Evolutionary conservation across 2,329 filamentous ascomycete species (phyloP), one percentile per base, ranked within the genome.

Genomic region (Delphinella strobiligena): DNA sequence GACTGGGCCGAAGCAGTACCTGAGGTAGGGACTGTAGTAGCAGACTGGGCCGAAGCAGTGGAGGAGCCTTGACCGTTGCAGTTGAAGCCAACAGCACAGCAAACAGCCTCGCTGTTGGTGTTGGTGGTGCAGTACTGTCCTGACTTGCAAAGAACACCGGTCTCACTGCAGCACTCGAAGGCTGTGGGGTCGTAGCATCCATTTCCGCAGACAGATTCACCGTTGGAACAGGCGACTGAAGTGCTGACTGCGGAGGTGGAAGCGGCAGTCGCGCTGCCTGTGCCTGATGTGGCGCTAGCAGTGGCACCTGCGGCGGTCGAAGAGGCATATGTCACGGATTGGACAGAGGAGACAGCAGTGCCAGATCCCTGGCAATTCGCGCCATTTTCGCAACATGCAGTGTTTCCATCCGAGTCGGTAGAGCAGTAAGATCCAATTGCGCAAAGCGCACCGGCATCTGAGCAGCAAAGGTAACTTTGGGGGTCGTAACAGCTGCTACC

Each of bases 41-140:
- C 39, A 27, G 39, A 41, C 11, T 11, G 10, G 29, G 19, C 34
- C 3, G 11, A 9, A 15, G 39, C 19, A 9, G 39, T 41, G 9
- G 39, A 41, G 19, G 39, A 17, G 11, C 39, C 39, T 16, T 41
- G 39, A 18, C 39, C 39, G 16, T 41, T 34, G 19, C 39, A 41
- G 39, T 41, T 41, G 29, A 19, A 14, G 15, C 39, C 39, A 12
- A 11, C 34, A 27, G 39, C 22, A 10, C 39, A 41, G 34, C 39
- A 41, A 15, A 14, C 12, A 7, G 22, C 22, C 17, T 24, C 30
- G 19, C 24, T 33, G 30, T 34, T 11, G 19, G 34, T 9, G 11
- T 32, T 12, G 15, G 15, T 16, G 5, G 10, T 16, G 16, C 34
- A 41, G 15, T 22, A 41, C 24, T 24, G 22, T 18, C 30, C 34